Base-by-base conservation (phyloP, 768 basidiomycete genomes). In the Cystofilobasidium capitatum region DNA sequence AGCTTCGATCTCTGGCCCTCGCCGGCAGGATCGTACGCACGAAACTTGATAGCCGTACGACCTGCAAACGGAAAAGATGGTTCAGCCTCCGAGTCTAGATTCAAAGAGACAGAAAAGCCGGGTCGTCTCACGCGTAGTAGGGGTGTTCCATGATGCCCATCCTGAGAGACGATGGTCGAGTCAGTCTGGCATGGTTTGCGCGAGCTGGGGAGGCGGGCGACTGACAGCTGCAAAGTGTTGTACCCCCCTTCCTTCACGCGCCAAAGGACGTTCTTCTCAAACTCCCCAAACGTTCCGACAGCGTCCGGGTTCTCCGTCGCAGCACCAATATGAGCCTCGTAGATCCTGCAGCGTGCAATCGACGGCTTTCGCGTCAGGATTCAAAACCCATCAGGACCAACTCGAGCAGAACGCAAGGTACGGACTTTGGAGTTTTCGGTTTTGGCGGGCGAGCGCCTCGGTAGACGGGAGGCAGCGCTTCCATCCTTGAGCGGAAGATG, bases 81-180 rank as follows among this genome's bases (percentile, higher is more conserved):
- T 26, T 55, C 54, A 55, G 54, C 14, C 10, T n/a, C 12, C 10
- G 13, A 13, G 10, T 13, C 12, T 29, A 24, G 36, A 58, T 33
- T 31, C 24, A 31, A 17, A 58, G 14, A 31, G 12, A 9, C 12
- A 9, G 17, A 12, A 45, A 31, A 14, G 40, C 26, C 16, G 16
- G 14, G 14, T 45, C 13, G 8, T 20, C n/a, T 37, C 33, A 59
- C 9, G 66, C 66, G 29, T 68, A 68, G 60, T 68, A 69, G 1
- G 68, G 68, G 29, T 69, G 68, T 24, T 69, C 68, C 39, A 69
- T 65, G 49, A 69, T 35, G n/a, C 68, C 68, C 58, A 69, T 64
- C 20, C 59, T 68, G 45, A 12, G n/a, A n/a, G 31, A 31, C 24
- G 26, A 20, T 20, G 22, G 5, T 0, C 42, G 54, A 42, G 35